phyloP scores from a whole-genome alignment of 768 basidiomycete species.

The Tricholoma sp. region DNA sequence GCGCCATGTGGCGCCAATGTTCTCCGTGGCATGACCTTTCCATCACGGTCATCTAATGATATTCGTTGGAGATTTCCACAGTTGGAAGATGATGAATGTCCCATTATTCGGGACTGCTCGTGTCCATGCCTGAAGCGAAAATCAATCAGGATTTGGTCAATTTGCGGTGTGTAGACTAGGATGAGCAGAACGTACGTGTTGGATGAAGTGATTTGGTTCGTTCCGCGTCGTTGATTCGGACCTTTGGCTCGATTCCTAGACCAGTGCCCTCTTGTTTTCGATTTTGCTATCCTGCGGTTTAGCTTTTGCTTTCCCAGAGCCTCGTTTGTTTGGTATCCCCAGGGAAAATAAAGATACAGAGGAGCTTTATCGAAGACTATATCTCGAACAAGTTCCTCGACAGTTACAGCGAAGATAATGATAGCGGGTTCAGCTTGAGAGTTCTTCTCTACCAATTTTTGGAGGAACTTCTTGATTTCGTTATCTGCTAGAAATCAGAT shows the following conservation, averaged over 20 bases:
- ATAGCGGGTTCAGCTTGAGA: background rate
- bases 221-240: background rate
- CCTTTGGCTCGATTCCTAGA: background rate
- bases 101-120: background rate
- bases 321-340: background rate
- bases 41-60: too few species aligned
- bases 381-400: background rate
- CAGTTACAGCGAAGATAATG: background rate
- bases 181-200: background rate
- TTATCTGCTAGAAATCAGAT: too few species aligned
- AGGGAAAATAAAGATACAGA: background rate
- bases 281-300: background rate
- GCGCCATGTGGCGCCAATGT: too few species aligned
- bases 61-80: conserved; percentile 5
- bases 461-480: background rate
- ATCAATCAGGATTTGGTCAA: too few species aligned
- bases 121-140: background rate
- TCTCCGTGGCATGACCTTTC: too few species aligned
- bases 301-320: background rate
- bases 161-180: background rate
- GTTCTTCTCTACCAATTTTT: background rate
- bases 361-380: background rate
- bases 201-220: background rate
- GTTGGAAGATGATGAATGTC: conserved; percentile 1
- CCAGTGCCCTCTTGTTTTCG: too few species aligned